Base-by-base conservation (phyloP, 1,284 basidiomycete species). In the Boletellus deceptivus region DNA sequence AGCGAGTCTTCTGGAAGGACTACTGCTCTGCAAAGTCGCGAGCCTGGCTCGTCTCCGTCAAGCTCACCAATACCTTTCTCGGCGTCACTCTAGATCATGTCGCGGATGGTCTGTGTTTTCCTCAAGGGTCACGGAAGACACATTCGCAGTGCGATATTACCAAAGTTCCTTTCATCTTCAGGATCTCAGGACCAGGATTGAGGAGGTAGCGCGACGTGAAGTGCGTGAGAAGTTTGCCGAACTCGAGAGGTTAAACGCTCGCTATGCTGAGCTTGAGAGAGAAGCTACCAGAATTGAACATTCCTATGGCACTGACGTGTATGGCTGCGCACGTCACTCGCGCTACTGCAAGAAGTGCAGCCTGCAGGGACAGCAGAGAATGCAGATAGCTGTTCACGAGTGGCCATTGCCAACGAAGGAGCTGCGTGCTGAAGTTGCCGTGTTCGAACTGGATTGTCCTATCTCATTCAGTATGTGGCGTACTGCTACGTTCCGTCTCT, bases 401-500 rank as follows among this genome's bases (percentile, higher is more conserved):
- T 80, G 77, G 79, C 79, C 78, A 0, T 58, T 82, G 29, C 77
- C 79, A 0, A 31, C 52, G 0, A 40, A 62, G 3, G 34, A 13
- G 13, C 29, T 31, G 61, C 1, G 25, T 47, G 69, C 69, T 0
- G 58, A 70, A 44, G 55, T 52, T 0, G 67, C 70, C 0, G 63
- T 80, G 0, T 81, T 82, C 43, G 79, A 82, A 47, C 52, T 79
- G 2, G 45, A 55, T 4, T 69, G 69, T 38, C 80, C 80, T 0
- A 17, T 52, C 0, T 52, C 58, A 0, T 76, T 79, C 50, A 53
- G 62, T 4, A 61, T 69, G 33, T 82, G 80, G 80, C 65, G 80
- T 13, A 59, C 59, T 2, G 61, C 57, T 3, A 79, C 78, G 0
- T 72, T 71, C 44, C 44, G 54, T 7, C 56, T 82, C 37, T 59